Evolutionary conservation across 768 basidiomycete genomes (phyloP).

Genomic region (Amanita exitialis): DNA sequence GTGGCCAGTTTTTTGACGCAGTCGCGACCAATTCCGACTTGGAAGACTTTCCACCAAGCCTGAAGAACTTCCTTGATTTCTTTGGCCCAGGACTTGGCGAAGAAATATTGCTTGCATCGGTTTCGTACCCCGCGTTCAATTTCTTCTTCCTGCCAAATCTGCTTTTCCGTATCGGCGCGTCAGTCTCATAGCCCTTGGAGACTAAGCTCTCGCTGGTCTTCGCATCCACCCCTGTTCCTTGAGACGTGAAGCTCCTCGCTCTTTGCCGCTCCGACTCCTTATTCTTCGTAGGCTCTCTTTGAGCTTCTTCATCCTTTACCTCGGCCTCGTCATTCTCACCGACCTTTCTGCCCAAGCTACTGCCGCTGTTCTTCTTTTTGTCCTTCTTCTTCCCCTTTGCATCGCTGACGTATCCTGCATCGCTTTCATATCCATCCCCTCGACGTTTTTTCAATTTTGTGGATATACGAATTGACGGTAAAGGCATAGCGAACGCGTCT

Average conservation of each 20-base stretch:
- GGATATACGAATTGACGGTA: constrained; percentile 15
- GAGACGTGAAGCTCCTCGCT: constrained; percentile 22
- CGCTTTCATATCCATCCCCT: constrained; percentile 41
- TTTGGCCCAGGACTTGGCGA: constrained; percentile 15
- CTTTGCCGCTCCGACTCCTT: constrained; percentile 22
- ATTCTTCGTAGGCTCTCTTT: background rate
- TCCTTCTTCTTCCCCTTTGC: constrained; percentile 8
- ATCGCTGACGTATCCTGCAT: constrained; percentile 42
- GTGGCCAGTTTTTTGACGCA: constrained; percentile 15
- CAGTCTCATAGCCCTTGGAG: constrained; percentile 19
- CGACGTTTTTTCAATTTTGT: constrained; percentile 27
- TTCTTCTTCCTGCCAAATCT: constrained; percentile 19
- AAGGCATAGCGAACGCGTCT: constrained; percentile 10
- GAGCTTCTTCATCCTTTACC: constrained; percentile 16
- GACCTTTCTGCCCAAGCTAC: constrained; percentile 15
- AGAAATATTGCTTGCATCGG: constrained; percentile 25
- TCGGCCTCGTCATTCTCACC: constrained; percentile 15
- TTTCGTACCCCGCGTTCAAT: constrained; percentile 27
- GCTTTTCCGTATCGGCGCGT: constrained; percentile 9
- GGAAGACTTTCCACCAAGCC: constrained; percentile 27
- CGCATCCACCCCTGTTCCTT: constrained; percentile 11
- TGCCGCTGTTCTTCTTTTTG: background rate
- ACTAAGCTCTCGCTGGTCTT: constrained; percentile 12
- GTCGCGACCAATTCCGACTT: constrained; percentile 21
- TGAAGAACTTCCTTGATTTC: constrained; percentile 36